A percentile compares a stretch with the other conserved stretches of the same genome.
Evolutionary conservation across 2,329 filamentous ascomycete genomes (phyloP).

Genomic region (Cyanodermella asteris): DNA sequence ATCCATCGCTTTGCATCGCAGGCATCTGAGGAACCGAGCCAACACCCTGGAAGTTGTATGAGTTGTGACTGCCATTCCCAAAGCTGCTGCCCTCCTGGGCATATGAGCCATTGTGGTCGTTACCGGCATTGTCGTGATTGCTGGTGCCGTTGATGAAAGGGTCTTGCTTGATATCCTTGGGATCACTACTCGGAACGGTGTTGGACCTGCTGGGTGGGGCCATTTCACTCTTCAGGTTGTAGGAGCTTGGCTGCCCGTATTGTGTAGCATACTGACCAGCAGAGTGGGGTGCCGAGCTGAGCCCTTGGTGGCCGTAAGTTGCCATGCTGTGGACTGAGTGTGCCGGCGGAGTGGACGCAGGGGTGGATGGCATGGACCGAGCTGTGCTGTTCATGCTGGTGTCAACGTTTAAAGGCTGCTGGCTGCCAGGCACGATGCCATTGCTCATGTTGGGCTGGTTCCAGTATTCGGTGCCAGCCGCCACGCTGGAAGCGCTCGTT

Average conservation of each 20-base stretch:
- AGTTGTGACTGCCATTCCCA: slow-evolving; percentile 49
- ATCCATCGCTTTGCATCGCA: too few relatives aligned
- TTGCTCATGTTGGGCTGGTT: too few relatives aligned
- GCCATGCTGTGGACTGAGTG: too few relatives aligned
- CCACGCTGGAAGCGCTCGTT: slow-evolving; percentile 69
- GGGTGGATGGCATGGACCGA: slow-evolving; percentile 76
- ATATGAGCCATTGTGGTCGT: slow-evolving; percentile 56
- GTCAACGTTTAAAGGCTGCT: slow-evolving; percentile 64
- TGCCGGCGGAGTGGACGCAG: slow-evolving; percentile 73
- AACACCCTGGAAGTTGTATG: too few relatives aligned
- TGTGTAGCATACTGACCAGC: slow-evolving; percentile 37
- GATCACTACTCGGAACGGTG: slow-evolving; percentile 36
- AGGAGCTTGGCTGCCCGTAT: slow-evolving; percentile 34
- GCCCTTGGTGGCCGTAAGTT: too few relatives aligned
- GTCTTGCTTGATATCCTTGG: slow-evolving; percentile 45
- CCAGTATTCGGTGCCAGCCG: too few relatives aligned
- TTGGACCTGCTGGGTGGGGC: slow-evolving; percentile 48
- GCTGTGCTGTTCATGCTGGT: slow-evolving; percentile 57
- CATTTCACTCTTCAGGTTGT: slow-evolving; percentile 78
- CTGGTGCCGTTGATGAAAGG: slow-evolving; percentile 33
- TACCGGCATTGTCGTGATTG: slow-evolving; percentile 47
- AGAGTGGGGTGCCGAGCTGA: slow-evolving; percentile 46
- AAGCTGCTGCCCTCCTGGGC: slow-evolving; percentile 54
- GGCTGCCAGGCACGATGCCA: slow-evolving; percentile 36
- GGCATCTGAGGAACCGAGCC: too few relatives aligned